Evolutionary conservation across 306 rosid genomes (phyloP).

Genomic region (Cucumis sativus): DNA sequence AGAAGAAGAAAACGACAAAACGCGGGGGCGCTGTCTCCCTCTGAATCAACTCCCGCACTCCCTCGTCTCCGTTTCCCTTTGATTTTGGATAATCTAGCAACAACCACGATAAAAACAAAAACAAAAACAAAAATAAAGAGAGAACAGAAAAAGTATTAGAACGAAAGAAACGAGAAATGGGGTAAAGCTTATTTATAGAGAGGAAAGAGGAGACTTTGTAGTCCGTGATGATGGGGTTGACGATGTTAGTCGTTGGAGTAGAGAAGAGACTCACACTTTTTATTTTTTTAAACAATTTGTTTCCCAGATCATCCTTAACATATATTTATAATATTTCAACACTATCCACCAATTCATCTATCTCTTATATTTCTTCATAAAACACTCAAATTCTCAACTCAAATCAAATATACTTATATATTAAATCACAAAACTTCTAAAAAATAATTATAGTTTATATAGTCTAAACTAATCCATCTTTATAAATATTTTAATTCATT

Average conservation of each 20-base stretch:
- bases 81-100: conserved; percentile 6
- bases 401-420: too few species aligned
- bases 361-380: not conserved
- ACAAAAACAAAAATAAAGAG: not conserved
- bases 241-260: conserved; percentile 11
- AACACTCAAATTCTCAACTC: too few species aligned
- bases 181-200: conserved; percentile 30
- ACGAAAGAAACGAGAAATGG: not conserved
- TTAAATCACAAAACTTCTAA: too few species aligned
- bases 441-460: too few species aligned
- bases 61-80: conserved; percentile 7
- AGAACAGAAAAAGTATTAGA: not conserved
- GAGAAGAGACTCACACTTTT: conserved; percentile 2
- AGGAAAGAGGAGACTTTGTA: not conserved
- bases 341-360: not conserved
- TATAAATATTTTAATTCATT: too few species aligned
- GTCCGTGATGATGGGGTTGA: conserved; percentile 22
- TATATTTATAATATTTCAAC: not conserved
- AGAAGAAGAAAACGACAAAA: not conserved
- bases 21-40: conserved; percentile 6
- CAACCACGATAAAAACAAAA: not conserved
- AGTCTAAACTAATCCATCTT: too few species aligned
- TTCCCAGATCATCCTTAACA: too few species aligned
- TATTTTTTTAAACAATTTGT: too few species aligned
- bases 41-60: conserved; percentile 17